phyloP scores from a whole-genome alignment of 805 yeast species.

The Naumovozyma dairenensis region DNA sequence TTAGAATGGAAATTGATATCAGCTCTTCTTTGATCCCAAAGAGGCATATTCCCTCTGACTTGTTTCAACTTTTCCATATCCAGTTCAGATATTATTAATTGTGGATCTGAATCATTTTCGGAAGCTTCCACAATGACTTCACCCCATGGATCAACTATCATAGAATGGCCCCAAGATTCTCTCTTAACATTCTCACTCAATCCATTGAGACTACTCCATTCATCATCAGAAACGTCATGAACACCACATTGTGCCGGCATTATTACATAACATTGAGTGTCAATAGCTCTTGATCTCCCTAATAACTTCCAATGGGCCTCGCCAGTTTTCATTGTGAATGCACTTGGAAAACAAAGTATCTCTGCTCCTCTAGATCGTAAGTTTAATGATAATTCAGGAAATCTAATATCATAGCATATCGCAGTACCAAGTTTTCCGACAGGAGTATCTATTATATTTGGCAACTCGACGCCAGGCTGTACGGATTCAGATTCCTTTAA shows the following conservation, averaged over 20 bases:
- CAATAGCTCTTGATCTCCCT: conserved; percentile 79
- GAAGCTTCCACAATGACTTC: conserved; percentile 52
- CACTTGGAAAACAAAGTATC: conserved; percentile 75
- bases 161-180: conserved; percentile 76
- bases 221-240: conserved; percentile 47
- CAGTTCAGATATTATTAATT: conserved; percentile 56
- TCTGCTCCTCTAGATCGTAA: conserved; percentile 64
- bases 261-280: conserved; percentile 75
- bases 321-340: conserved; percentile 89
- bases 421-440: conserved; percentile 59
- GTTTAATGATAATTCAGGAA: conserved; percentile 68
- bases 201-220: conserved; percentile 18
- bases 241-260: conserved; percentile 84
- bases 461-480: conserved; percentile 57
- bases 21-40: conserved; percentile 64
- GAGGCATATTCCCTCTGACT: conserved; percentile 64
- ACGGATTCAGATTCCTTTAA: conserved; percentile 70
- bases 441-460: conserved; percentile 48
- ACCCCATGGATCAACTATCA: conserved; percentile 93
- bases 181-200: conserved; percentile 29
- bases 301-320: conserved; percentile 79
- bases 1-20: conserved; percentile 4
- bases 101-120: conserved; percentile 32
- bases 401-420: conserved; percentile 80
- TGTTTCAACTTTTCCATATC: conserved; percentile 40